Evolutionary conservation across 1,284 basidiomycete species (phyloP), one percentile per base, ranked within the genome.

Genomic region (Cerrena zonata): DNA sequence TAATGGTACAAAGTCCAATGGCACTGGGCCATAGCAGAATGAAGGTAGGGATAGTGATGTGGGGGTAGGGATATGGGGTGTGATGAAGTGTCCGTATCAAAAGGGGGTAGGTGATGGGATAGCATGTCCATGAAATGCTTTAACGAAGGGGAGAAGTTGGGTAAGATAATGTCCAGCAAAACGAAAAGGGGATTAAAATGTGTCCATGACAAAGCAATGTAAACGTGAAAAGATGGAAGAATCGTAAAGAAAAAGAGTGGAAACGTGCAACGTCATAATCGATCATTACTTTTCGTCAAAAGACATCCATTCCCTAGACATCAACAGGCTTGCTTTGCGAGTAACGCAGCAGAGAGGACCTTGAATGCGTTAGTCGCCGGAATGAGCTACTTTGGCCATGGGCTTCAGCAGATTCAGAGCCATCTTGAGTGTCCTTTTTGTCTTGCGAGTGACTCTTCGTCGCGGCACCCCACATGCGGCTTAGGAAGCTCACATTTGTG

Each of bases 391-490:
- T 60, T 36, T 60, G 51, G 36, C 63, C 65, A 25, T 68, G 61
- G 48, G 62, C 58, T 26, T 72, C 65, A 34, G 56, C 52, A 51
- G 65, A 60, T 55, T 70, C 70, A 50, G 65, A 56, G 58, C 66
- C 57, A 53, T 67, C 63, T 53, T 63, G n/a, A 57, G 56, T 56
- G 49, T 70, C 58, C 58, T 56, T 51, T 58, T 64, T 44, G 49
- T 71, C 67, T 56, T 68, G 66, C 47, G 69, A 63, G 54, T 74
- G 71, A n/a, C 66, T 63, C 58, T 77, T 77, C 40, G 69, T 74
- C 47, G 76, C 76, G 19, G 76, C 76, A 43, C 75, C 81, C 77
- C 82, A 84, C 79, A 85, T 82, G 26, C 82, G 73, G 56, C 79
- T 82, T 43, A 85, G 68, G 63, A 84, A 84, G 34, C 75, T 70